These are phyloP conservation scores for Eimeria maxima DNA, from an alignment of 169 alveolate genomes.

Conservation along the genomic window DNA sequence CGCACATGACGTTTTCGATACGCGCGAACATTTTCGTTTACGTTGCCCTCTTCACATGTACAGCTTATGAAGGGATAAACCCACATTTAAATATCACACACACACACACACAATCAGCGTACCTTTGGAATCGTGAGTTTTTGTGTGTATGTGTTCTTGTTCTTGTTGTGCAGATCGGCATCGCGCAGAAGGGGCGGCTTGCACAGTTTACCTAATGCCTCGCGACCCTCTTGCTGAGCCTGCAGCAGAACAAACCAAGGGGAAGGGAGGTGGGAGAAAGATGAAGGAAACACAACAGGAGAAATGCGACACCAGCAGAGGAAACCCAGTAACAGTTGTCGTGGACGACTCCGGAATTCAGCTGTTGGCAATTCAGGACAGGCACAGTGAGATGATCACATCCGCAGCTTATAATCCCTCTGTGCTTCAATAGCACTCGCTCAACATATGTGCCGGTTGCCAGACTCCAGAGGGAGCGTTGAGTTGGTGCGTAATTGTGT, in stretches of 20 bases:
- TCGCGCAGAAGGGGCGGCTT: constrained; percentile 81
- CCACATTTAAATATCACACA: not conserved
- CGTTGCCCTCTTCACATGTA: not conserved
- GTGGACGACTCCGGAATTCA: constrained; percentile 67
- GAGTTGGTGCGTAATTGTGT: not conserved
- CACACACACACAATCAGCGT: not conserved
- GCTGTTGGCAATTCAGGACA: constrained; percentile 75
- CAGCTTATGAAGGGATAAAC: not conserved
- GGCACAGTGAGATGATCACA: constrained; percentile 70
- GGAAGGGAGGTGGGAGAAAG: constrained; percentile 71
- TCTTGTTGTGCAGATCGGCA: constrained; percentile 58
- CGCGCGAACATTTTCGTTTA: not conserved
- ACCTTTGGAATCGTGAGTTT: no score
- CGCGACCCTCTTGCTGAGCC: constrained; percentile 68
- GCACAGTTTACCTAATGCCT: constrained; percentile 79
- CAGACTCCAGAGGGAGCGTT: not conserved
- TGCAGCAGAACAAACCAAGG: constrained; percentile 42
- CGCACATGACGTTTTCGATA: not conserved
- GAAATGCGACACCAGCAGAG: constrained; percentile 60
- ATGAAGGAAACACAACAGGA: not conserved
- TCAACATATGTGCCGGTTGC: not conserved
- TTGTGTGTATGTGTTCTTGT: not conserved
- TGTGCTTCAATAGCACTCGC: not conserved
- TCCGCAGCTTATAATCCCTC: not conserved
- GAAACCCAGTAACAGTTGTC: constrained; percentile 80